phyloP scores from a whole-genome alignment of 202 grass and related monocot species.

The Saccharum hybrid region DNA sequence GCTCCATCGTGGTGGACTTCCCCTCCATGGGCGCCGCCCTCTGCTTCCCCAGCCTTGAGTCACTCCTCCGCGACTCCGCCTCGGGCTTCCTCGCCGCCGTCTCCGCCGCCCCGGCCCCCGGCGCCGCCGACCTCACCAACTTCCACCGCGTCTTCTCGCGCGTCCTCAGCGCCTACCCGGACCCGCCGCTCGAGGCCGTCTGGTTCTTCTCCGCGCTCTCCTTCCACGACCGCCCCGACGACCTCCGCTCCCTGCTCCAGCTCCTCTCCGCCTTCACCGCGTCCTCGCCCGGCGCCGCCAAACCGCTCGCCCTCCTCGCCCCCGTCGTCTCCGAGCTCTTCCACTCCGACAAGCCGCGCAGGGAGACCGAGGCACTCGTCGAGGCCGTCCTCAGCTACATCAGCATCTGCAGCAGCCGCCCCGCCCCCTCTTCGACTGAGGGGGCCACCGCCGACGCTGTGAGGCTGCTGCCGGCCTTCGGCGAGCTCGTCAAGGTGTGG shows the following conservation, averaged over 20 bases:
- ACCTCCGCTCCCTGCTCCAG: conserved; percentile 71
- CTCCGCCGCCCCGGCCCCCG: conserved; percentile 56
- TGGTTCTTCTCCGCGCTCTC: conserved; percentile 93
- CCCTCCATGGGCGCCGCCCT: conserved; percentile 59
- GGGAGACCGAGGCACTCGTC: conserved; percentile 69
- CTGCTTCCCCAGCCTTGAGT: conserved; percentile 67
- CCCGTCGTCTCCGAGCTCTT: conserved; percentile 79
- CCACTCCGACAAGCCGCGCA: conserved; percentile 65
- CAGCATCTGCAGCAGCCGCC: conserved; percentile 78
- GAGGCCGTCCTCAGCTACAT: conserved; percentile 84
- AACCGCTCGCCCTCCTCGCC: conserved; percentile 86
- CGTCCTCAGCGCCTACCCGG: conserved; percentile 64
- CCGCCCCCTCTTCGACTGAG: not conserved
- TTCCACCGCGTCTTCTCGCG: conserved; percentile 85
- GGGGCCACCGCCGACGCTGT: conserved; percentile 29
- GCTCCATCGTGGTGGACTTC: conserved; percentile 60
- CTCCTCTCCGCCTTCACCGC: conserved; percentile 69
- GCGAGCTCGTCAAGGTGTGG: conserved; percentile 89
- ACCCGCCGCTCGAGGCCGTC: conserved; percentile 83
- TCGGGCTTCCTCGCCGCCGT: conserved; percentile 81
- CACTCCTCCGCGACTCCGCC: conserved; percentile 80
- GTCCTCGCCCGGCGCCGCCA: conserved; percentile 55
- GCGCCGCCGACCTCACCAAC: conserved; percentile 76
- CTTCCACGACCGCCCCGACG: conserved; percentile 74
- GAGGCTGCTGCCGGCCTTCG: conserved; percentile 64